Percentiles rank a stretch among this genome's conserved stretches.
phyloP scores from a whole-genome alignment of 179 eudicot species.

The Carnegiea gigantea region DNA sequence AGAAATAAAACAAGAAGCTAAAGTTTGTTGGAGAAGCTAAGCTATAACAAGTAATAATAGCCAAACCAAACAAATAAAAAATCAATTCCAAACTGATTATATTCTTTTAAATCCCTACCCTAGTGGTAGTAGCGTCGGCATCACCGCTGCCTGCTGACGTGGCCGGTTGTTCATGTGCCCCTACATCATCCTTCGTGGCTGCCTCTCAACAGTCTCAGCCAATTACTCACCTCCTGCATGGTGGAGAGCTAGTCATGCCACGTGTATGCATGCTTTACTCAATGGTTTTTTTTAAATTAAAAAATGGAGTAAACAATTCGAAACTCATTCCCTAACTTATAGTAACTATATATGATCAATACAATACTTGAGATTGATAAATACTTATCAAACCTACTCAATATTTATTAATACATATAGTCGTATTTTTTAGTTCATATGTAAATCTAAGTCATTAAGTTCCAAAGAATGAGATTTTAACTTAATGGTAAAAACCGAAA shows the following conservation, averaged over 20 bases:
- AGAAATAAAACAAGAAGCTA: neutral
- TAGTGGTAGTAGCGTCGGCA: neutral
- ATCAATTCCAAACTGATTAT: slow-evolving; percentile 6
- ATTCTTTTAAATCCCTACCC: neutral
- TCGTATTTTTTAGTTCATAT: too few relatives aligned
- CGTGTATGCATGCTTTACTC: slow-evolving; percentile 15
- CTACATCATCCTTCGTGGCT: slow-evolving; percentile 24
- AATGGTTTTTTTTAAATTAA: too few relatives aligned
- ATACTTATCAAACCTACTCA: too few relatives aligned
- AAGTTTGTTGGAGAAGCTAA: neutral
- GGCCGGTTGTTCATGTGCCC: neutral
- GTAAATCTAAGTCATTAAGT: too few relatives aligned
- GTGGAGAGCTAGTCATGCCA: slow-evolving; percentile 18
- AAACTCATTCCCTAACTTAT: too few relatives aligned
- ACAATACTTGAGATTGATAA: too few relatives aligned
- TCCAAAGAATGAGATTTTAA: too few relatives aligned
- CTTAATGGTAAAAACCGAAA: too few relatives aligned
- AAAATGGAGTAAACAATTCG: too few relatives aligned
- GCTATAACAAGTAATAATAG: neutral
- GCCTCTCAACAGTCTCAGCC: slow-evolving; percentile 14
- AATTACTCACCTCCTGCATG: slow-evolving; percentile 22
- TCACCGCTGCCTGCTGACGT: neutral
- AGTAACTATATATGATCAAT: too few relatives aligned
- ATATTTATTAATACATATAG: too few relatives aligned
- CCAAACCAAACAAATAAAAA: neutral